A percentile compares a stretch with the other conserved stretches of the same genome.
These are phyloP conservation scores for Candida ipomoeae DNA, from an alignment of 805 yeast genomes.

Conservation along the genomic window DNA sequence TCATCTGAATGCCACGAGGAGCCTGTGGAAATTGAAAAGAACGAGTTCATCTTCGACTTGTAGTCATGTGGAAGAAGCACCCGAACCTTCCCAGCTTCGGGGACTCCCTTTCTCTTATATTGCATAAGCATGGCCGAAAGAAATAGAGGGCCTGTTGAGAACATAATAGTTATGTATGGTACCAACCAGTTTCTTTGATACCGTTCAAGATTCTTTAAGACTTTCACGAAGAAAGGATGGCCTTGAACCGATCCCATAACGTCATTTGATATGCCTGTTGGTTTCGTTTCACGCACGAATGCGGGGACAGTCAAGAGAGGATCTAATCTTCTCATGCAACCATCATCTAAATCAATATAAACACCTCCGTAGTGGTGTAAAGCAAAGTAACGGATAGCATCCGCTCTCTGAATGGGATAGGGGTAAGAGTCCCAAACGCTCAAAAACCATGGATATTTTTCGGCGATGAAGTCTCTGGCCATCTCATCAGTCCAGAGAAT, in stretches of 20 bases:
- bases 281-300: constrained; percentile 79
- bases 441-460: constrained; percentile 84
- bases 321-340: constrained; percentile 74
- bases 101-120: constrained; percentile 75
- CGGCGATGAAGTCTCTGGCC: constrained; percentile 72
- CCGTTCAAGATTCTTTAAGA: constrained; percentile 56
- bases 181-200: constrained; percentile 70
- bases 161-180: constrained; percentile 90
- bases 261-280: constrained; percentile 90
- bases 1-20: constrained; percentile 93
- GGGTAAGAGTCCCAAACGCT: constrained; percentile 71
- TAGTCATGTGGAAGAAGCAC: constrained; percentile 71
- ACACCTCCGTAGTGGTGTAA: constrained; percentile 83
- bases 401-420: constrained; percentile 85
- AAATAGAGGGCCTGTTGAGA: constrained; percentile 87
- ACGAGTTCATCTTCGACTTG: constrained; percentile 55
- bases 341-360: constrained; percentile 87
- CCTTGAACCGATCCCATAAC: constrained; percentile 86
- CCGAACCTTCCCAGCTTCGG: constrained; percentile 61
- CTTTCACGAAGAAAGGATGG: constrained; percentile 80
- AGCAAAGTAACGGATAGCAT: constrained; percentile 84
- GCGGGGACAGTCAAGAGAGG: constrained; percentile 80
- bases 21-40: constrained; percentile 74
- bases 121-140: constrained; percentile 84
- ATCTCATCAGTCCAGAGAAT: constrained; percentile 86